A percentile compares a stretch with the other conserved stretches of the same genome.
Evolutionary conservation across 2,329 filamentous ascomycete species (phyloP).

Genomic region (Fusarium devonianum): DNA sequence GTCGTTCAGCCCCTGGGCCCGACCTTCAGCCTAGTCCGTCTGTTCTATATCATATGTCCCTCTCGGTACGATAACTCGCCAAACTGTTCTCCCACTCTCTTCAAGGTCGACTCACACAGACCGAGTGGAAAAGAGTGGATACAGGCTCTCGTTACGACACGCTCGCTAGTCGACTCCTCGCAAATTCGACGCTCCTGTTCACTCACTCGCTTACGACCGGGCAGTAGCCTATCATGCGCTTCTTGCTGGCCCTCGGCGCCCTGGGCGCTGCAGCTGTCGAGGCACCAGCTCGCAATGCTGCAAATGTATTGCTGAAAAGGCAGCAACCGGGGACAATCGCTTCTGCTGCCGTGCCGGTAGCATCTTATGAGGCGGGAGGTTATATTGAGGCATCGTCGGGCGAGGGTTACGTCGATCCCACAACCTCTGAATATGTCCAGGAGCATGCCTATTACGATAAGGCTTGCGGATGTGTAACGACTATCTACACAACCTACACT

Average conservation of each 20-base stretch:
- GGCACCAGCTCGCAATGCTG: conserved; percentile 18
- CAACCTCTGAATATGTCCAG: background rate
- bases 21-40: conserved; percentile 13
- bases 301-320: conserved; percentile 13
- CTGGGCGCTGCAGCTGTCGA: conserved; percentile 31
- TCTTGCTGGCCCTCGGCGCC: conserved; percentile 28
- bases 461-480: conserved; percentile 12
- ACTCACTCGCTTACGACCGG: conserved; percentile 17
- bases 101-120: conserved; percentile 15
- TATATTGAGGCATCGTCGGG: conserved; percentile 8
- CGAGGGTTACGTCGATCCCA: background rate
- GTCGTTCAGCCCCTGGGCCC: conserved; percentile 36
- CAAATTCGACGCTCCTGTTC: conserved; percentile 12
- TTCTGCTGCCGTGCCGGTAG: conserved; percentile 4
- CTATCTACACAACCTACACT: no score
- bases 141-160: conserved; percentile 24
- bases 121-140: conserved; percentile 5
- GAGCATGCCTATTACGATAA: conserved; percentile 10
- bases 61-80: conserved; percentile 8
- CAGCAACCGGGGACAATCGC: conserved; percentile 12
- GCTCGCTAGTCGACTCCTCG: conserved; percentile 22
- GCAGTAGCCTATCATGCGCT: conserved; percentile 32
- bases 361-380: no score
- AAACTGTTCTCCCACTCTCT: background rate
- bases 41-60: conserved; percentile 31